Evolutionary conservation across 257 asterid species (phyloP), one percentile per base, ranked within the genome.

Genomic region (Jasminum sambac): DNA sequence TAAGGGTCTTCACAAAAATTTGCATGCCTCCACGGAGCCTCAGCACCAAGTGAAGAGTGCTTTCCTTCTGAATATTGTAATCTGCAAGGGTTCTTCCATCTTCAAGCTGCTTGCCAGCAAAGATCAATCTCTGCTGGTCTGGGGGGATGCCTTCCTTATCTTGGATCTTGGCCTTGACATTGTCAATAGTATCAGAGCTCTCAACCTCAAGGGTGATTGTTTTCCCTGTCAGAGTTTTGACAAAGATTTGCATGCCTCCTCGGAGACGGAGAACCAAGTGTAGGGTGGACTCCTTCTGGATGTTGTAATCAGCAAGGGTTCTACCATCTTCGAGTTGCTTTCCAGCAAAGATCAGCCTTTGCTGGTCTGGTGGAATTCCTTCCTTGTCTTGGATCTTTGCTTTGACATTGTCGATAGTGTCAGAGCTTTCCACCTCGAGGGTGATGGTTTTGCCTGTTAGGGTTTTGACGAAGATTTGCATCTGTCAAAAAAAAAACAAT

Each of bases 221-320:
- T 43, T 70, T 70, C 1, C 75, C 75, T 0, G 75, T 71, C 2
- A 71, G 52, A 39, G 76, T 71, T 64, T 71, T 71, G 17, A 71
- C 76, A n/a, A 71, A 71, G 55, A 71, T 63, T 41, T 71, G 76
- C 76, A 71, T 71, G n/a, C n/a, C n/a, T n/a, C n/a, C n/a, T n/a
- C n/a, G n/a, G 14, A 71, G 69, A 2, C 76, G 13, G 5, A 71
- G 69, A 6, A 71, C 76, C 5, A 71, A 68, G 6, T 71, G 76
- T 1, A 71, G 76, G 1, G 76, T 71, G 2, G 63, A 43, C 3
- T 71, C 76, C 64, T 71, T 71, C 36, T 71, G 76, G 6, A 71
- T 71, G 52, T 71, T 71, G 76, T 71, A 71, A 71, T 71, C 76
- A 0, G 76, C 76, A n/a, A 71, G 26, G 25, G 70, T 71, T 46